Conservation (phyloP, 352 stramenopile genomes). For the Phytopythium kandeliae region DNA sequence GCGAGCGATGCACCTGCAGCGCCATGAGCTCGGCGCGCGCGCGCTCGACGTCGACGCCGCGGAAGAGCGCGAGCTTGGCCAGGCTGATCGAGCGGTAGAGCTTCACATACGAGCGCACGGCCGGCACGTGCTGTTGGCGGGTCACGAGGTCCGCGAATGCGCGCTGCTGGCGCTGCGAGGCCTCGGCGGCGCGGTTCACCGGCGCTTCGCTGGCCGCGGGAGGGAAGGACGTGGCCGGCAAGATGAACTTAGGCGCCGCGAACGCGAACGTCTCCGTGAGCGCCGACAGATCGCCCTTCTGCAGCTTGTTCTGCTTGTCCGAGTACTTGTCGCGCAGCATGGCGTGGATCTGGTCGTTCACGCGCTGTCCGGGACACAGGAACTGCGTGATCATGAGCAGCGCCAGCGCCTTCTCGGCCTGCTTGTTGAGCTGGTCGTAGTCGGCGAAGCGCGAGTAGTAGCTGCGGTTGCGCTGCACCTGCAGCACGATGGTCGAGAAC, state of each 20-base stretch:
- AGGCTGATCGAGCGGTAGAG: slow-evolving; percentile 96
- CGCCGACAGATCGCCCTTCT: slow-evolving; percentile 73
- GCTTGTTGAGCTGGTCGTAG: slow-evolving; percentile 94
- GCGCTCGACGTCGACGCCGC: slow-evolving; percentile 62
- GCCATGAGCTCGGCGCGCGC: slow-evolving; percentile 76
- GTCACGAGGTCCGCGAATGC: slow-evolving; percentile 90
- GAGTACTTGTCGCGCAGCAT: slow-evolving; percentile 94
- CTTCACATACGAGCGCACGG: slow-evolving; percentile 94
- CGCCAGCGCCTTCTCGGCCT: slow-evolving; percentile 94
- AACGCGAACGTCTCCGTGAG: slow-evolving; percentile 91
- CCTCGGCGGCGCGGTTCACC: slow-evolving; percentile 56
- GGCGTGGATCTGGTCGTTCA: slow-evolving; percentile 83
- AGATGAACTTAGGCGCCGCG: slow-evolving; percentile 94
- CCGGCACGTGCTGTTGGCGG: slow-evolving; percentile 82
- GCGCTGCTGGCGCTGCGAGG: slow-evolving; percentile 69
- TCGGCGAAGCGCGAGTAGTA: slow-evolving; percentile 90
- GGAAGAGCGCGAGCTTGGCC: slow-evolving; percentile 92
- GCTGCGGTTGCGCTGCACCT: slow-evolving; percentile 86
- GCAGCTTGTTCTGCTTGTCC: slow-evolving; percentile 85
- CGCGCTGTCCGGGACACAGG: slow-evolving; percentile 81
- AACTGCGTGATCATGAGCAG: slow-evolving; percentile 89
- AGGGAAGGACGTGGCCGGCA: slow-evolving; percentile 63
- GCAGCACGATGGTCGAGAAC: slow-evolving; percentile 86
- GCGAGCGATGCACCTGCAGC: slow-evolving; percentile 61
- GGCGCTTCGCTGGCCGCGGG: slow-evolving; percentile 25